phyloP scores from a whole-genome alignment of 1,139 yeast genomes.

The Arxiozyma telluris region DNA sequence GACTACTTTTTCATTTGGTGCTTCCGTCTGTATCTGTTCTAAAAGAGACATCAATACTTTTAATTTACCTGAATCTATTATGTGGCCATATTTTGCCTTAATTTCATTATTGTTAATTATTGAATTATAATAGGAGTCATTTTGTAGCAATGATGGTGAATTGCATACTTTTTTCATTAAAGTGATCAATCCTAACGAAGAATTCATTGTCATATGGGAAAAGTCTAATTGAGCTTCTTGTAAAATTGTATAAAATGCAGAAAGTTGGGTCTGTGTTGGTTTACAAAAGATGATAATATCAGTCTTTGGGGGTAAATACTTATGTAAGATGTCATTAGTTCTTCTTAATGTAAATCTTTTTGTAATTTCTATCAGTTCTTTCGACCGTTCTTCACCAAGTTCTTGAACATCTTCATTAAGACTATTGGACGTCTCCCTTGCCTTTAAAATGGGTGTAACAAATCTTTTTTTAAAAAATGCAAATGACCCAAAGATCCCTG shows the following conservation, averaged over 20 bases:
- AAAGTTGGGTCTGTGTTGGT: constrained; percentile 57
- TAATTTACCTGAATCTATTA: constrained; percentile 43
- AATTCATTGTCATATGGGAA: constrained; percentile 29
- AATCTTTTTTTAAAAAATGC: constrained; percentile 56
- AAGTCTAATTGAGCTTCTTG: constrained; percentile 35
- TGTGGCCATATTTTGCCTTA: constrained; percentile 29
- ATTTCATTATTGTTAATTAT: constrained; percentile 8
- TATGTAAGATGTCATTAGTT: constrained; percentile 55
- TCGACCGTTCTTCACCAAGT: constrained; percentile 54
- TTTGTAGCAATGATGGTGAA: constrained; percentile 56
- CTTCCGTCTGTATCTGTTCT: constrained; percentile 35
- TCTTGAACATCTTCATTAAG: constrained; percentile 40
- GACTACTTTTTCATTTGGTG: constrained; percentile 63
- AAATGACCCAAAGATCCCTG: constrained; percentile 64
- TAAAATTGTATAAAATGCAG: constrained; percentile 45
- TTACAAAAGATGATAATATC: constrained; percentile 73
- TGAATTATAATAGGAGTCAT: constrained; percentile 30
- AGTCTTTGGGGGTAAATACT: constrained; percentile 65
- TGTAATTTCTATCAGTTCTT: constrained; percentile 54
- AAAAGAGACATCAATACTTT: constrained; percentile 47
- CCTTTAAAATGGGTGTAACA: constrained; percentile 61
- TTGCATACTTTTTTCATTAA: constrained; percentile 75
- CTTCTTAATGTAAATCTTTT: constrained; percentile 65
- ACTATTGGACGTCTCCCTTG: constrained; percentile 64
- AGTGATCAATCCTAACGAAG: constrained; percentile 62